Evolutionary conservation across 78 protist species (phyloP), one percentile per base, ranked within the genome.

Genomic region (slime mould (Dictyostelium discoideum)): DNA sequence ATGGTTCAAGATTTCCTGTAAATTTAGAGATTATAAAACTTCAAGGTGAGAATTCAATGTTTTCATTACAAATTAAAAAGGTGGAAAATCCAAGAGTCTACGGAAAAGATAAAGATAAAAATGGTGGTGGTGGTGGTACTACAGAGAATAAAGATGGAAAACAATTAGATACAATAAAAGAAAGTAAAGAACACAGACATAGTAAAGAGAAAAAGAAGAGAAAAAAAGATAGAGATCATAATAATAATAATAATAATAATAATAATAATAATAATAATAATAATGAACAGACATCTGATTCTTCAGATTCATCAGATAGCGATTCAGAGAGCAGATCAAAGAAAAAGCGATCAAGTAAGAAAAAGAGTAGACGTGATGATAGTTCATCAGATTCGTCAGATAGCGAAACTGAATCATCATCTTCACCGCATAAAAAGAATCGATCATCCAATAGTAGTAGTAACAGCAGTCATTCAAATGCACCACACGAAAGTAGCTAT

Each of bases 1-100:
- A 88, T 82, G 93, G 93, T 26, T 88, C 93, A 42, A 65, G 60
- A 37, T 88, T 88, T 20, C 93, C 79, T 8, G 93, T 88, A 11
- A 60, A 88, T 46, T 81, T 88, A 8, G 93, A 88, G 46, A 88
- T 88, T 26, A n/a, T 72, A 13, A 88, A 84, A 63, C 77, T 81
- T 32, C 93, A 88, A 50, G 93, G 93, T 88, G 85, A n/a, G 13
- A 44, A 39, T 39, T 84, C 57, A 29, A 84, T 48, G 24, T 84
- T 60, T 84, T 84, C 87, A 26, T 13, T 84, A 20, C 87, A 84
- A 60, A 84, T 84, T 20, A 84, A 84, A 84, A 84, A 46, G 69
- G 77, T 84, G 14, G 87, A 84, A 14, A 84, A 60, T 22, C 87
- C 87, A 39, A 32, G 84, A 44, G 67, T 40, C 10, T 44, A 79